These are phyloP conservation scores for sorghum (Sorghum bicolor) DNA, from an alignment of 176 grass and related monocot species.

Conservation along the genomic window DNA sequence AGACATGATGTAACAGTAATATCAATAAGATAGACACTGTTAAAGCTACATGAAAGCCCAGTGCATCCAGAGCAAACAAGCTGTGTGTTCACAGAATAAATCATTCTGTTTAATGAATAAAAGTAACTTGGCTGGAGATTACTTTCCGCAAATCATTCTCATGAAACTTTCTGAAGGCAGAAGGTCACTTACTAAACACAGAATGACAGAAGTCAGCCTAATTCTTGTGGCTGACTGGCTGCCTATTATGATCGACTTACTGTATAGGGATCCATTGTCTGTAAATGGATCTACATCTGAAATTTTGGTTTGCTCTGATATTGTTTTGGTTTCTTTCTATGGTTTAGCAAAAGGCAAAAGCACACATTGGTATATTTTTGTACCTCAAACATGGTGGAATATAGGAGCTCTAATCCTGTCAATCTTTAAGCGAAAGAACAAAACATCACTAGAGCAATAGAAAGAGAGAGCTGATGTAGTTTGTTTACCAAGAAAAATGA, in stretches of 20 bases:
- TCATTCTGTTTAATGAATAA: neutral
- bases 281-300: neutral
- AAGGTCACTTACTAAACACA: neutral
- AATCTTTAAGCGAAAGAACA: neutral
- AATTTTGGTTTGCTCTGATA: neutral
- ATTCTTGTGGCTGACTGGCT: neutral
- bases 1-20: constrained; percentile 22
- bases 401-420: neutral
- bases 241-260: neutral
- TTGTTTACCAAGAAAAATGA: neutral
- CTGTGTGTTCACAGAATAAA: too few relatives aligned
- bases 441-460: neutral
- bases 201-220: neutral
- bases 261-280: neutral
- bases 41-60: neutral
- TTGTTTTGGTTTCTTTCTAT: neutral
- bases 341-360: neutral
- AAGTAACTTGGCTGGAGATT: neutral
- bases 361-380: neutral
- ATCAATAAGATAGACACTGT: constrained; percentile 11
- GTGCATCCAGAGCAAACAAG: neutral
- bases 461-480: neutral
- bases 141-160: neutral
- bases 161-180: neutral
- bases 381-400: neutral